phyloP scores from a whole-genome alignment of 2,329 filamentous ascomycete species.

The Aureobasidium namibiae region DNA sequence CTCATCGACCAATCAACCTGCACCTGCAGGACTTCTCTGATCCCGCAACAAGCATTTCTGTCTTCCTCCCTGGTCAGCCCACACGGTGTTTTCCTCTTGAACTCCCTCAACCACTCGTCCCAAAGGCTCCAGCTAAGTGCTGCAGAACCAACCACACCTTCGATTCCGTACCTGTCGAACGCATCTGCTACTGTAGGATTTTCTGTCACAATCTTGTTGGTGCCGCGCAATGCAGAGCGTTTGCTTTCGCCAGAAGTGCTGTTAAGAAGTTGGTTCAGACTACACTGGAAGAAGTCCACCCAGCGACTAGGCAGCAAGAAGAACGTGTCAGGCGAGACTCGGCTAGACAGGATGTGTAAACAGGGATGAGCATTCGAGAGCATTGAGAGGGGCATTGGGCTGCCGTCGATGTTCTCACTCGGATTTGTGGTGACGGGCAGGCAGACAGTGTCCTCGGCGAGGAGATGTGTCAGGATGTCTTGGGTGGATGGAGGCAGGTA shows the following conservation, averaged over 20 bases:
- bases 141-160: background rate
- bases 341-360: background rate
- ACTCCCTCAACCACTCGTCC: background rate
- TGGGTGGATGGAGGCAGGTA: background rate
- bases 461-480: background rate
- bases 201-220: background rate
- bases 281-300: background rate
- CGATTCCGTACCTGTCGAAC: background rate
- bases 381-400: background rate
- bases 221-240: background rate
- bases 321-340: background rate
- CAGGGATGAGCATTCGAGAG: background rate
- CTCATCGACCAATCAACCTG: conserved; percentile 4
- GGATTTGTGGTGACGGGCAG: background rate
- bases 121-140: background rate
- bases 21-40: background rate
- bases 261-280: background rate
- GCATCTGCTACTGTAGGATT: background rate
- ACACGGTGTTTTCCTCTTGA: background rate
- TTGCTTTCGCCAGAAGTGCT: background rate
- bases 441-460: background rate
- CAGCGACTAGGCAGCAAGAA: background rate
- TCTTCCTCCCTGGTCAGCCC: background rate
- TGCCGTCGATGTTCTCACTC: background rate
- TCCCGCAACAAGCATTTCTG: background rate